These are phyloP conservation scores for Fusarium sp. DNA, from an alignment of 2,329 filamentous ascomycete genomes.

Conservation along the genomic window DNA sequence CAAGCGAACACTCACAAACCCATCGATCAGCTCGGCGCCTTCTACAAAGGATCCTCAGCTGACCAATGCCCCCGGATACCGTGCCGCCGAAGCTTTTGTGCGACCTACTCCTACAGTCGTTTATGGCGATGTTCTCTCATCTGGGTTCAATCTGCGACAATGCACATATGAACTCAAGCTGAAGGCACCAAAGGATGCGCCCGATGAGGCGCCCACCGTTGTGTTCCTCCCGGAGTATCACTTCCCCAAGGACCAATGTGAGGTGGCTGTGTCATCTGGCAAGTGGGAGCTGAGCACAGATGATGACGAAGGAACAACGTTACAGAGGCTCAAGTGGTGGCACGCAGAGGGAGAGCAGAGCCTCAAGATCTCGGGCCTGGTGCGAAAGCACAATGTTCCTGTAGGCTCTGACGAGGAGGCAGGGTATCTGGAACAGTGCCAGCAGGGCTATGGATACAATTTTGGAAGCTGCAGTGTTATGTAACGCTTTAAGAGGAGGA, in stretches of 20 bases:
- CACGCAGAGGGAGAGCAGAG: constrained; percentile 86
- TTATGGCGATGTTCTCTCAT: constrained; percentile 75
- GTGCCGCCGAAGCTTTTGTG: constrained; percentile 93
- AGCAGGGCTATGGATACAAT: constrained; percentile 58
- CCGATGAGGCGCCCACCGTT: constrained; percentile 76
- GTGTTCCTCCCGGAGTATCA: constrained; percentile 92
- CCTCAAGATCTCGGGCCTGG: constrained; percentile 79
- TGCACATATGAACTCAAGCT: constrained; percentile 82
- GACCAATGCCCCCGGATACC: constrained; percentile 76
- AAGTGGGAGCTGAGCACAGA: constrained; percentile 88
- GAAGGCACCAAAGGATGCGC: constrained; percentile 66
- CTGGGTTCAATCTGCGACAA: constrained; percentile 84
- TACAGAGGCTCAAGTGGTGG: constrained; percentile 92
- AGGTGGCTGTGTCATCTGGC: constrained; percentile 82
- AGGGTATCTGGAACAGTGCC: constrained; percentile 80
- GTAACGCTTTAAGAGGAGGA: constrained; percentile 48
- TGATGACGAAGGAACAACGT: constrained; percentile 73
- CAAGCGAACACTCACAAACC: constrained; percentile 75
- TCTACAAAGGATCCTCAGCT: constrained; percentile 66
- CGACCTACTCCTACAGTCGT: constrained; percentile 83
- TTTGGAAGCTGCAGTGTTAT: constrained; percentile 63
- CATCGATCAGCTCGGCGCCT: constrained; percentile 70
- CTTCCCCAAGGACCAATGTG: constrained; percentile 80
- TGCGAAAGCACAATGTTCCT: constrained; percentile 69
- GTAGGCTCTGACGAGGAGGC: constrained; percentile 75